phyloP scores from a whole-genome alignment of 495 filamentous ascomycete genomes.

The Aspergillus diversus region DNA sequence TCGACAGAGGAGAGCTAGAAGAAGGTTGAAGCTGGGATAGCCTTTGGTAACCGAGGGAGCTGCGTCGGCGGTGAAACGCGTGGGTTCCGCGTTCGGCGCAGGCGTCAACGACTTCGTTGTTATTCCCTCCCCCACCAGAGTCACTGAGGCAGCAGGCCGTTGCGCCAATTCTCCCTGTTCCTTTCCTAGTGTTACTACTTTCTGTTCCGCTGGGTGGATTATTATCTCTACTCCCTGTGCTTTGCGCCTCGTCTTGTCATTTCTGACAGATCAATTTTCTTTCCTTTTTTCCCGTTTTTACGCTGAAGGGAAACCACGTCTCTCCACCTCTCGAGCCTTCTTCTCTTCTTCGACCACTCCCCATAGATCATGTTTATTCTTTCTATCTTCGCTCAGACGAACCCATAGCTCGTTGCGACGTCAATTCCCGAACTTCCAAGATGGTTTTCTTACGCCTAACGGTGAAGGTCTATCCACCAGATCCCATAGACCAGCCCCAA shows the following conservation, averaged over 20 bases:
- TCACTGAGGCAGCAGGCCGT: neutral
- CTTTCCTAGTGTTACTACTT: constrained; percentile 1
- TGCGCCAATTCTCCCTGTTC: constrained; percentile 3
- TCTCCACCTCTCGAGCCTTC: neutral
- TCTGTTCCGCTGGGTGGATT: neutral
- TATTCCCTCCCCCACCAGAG: too few species aligned
- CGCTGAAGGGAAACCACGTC: neutral
- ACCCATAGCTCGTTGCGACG: neutral
- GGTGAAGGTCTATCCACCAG: constrained; percentile 40
- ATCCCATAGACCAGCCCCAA: constrained; percentile 24
- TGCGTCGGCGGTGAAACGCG: constrained; percentile 16
- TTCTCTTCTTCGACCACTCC: neutral
- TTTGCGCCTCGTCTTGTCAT: neutral
- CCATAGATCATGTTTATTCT: neutral
- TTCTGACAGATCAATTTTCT: constrained; percentile 7
- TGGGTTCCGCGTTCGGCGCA: neutral
- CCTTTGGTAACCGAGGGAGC: neutral
- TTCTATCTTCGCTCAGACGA: neutral
- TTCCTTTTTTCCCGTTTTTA: neutral
- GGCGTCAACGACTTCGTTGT: too few species aligned
- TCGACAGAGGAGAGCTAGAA: too few species aligned
- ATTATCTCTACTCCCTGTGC: neutral
- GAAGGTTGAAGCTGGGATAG: too few species aligned
- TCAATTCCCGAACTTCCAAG: constrained; percentile 11
- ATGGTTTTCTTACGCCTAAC: constrained; percentile 45